Percentiles rank a stretch among this genome's conserved stretches.
These are phyloP conservation scores for Dinochytrium kinnereticum DNA, from an alignment of 371 early-diverging fungal genomes.

Conservation along the genomic window DNA sequence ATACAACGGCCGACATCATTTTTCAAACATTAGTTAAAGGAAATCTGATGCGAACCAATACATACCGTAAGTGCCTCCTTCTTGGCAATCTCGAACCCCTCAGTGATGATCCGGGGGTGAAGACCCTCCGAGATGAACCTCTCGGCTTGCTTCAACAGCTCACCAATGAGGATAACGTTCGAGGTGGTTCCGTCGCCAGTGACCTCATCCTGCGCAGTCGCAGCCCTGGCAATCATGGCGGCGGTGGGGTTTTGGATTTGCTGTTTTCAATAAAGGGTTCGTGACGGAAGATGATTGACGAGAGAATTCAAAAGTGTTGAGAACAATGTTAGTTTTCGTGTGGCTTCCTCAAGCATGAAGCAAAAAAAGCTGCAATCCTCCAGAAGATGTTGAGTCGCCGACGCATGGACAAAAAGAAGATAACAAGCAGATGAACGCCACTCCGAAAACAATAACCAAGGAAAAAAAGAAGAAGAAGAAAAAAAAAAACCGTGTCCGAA, in stretches of 20 bases:
- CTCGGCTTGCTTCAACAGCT: constrained; percentile 96
- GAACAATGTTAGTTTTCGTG: constrained; percentile 8
- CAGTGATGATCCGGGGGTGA: constrained; percentile 95
- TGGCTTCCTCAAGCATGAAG: too few species aligned
- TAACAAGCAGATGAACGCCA: too few species aligned
- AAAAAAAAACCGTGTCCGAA: neutral
- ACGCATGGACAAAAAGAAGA: too few species aligned
- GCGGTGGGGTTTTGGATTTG: constrained; percentile 99
- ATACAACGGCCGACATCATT: too few species aligned
- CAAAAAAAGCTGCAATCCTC: too few species aligned
- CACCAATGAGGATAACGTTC: constrained; percentile 95
- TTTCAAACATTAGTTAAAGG: too few species aligned
- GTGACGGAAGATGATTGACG: too few species aligned
- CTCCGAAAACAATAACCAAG: neutral
- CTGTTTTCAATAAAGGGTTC: constrained; percentile 48
- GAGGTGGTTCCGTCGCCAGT: constrained; percentile 99
- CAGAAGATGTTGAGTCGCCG: too few species aligned
- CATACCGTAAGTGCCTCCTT: constrained; percentile 85
- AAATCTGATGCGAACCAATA: too few species aligned
- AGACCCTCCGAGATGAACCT: constrained; percentile 96
- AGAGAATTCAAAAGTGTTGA: too few species aligned
- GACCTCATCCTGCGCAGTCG: constrained; percentile 97
- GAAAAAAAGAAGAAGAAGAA: neutral
- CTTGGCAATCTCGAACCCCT: constrained; percentile 96
- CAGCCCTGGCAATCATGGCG: constrained; percentile 98